Base-by-base conservation (phyloP, 2,329 filamentous ascomycete genomes). In the Basipetospora chlamydospora region DNA sequence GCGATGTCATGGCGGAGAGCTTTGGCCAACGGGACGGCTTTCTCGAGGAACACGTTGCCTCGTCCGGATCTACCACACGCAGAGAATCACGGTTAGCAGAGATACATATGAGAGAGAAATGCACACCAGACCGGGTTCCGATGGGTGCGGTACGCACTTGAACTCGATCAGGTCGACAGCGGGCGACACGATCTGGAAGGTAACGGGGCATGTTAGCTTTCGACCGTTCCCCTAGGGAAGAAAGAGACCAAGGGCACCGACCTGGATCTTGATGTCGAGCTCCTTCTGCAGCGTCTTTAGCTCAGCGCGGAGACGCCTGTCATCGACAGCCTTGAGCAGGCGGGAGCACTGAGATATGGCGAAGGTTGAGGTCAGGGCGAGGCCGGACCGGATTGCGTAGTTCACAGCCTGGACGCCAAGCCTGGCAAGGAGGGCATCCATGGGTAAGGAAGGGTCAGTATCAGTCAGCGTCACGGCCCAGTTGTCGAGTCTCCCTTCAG, bases 151-250 rank as follows among this genome's bases (percentile, higher is more conserved):
- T 21, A 44, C 67, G 47, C 55, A 82, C 77, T 90, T 90, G 47
- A 95, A 70, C 54, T 94, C 84, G 47, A 94, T 85, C 64, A 94
- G 77, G 52, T 94, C 85, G 49, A 93, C 88, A 8, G 85, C 82
- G 1, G 87, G 87, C 9, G 85, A 86, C 31, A 95, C 77, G 44
- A 94, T 84, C 76, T 84, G 43, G 22, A 11, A 15, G 2, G 10
- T 35, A 28, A 12, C 1, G 4, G 4, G 2, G 23, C 16, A 13
- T 28, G 21, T 35, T 28, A 15, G 7, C 20, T 13, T 17, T n/a
- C 6, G 13, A 21, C n/a, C n/a, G n/a, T n/a, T n/a, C n/a, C n/a
- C n/a, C n/a, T n/a, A n/a, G n/a, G n/a, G n/a, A n/a, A n/a, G n/a
- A n/a, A n/a, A n/a, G n/a, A n/a, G n/a, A n/a, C n/a, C n/a, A n/a